Evolutionary conservation across 306 rosid species (phyloP), one percentile per base, ranked within the genome.

Genomic region (Vigna nakashimae): DNA sequence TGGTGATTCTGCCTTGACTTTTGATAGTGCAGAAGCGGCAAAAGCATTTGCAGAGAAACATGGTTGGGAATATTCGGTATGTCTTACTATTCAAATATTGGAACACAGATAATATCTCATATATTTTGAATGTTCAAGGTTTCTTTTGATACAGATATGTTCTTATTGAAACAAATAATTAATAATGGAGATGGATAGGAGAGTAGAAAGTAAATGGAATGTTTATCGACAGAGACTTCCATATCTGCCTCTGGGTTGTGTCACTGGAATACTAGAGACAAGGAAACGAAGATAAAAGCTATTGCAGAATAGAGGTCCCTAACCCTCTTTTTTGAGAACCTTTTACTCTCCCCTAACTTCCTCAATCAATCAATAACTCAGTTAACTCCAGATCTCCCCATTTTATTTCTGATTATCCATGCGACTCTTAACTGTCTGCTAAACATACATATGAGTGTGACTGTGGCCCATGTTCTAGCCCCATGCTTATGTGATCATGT

Each of bases 51-150:
- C 99, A 9, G 90, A 91, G 85, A 92, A 76, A 75, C 98, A 95
- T 67, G 97, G 99, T 77, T 95, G 99, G 99, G 97, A 92, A 8
- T 92, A 85, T 64, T 89, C 70, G 97, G 99, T 92, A 88, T 24
- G 90, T 79, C 66, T 83, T 76, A 13, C 59, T 20, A 24, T 64
- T 38, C 62, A 62, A 49, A 4, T 45, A 14, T 55, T 74, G 16
- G 12, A 15, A 46, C 65, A 51, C 57, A 17, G 14, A 22, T 0
- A 53, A 71, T 51, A 11, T 28, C 13, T 45, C 36, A 45, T 65
- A 40, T 65, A 38, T 75, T 63, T 59, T 50, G 16, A 82, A 57
- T 74, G 63, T 79, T 57, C 69, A 45, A 69, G 71, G 58, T 75
- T 65, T 46, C 13, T 30, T 65, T 69, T 26, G 58, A 30, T 52